A percentile compares a stretch with the other conserved stretches of the same genome.
phyloP scores from a whole-genome alignment of 441 rosid genomes.

The Iberis amara region DNA sequence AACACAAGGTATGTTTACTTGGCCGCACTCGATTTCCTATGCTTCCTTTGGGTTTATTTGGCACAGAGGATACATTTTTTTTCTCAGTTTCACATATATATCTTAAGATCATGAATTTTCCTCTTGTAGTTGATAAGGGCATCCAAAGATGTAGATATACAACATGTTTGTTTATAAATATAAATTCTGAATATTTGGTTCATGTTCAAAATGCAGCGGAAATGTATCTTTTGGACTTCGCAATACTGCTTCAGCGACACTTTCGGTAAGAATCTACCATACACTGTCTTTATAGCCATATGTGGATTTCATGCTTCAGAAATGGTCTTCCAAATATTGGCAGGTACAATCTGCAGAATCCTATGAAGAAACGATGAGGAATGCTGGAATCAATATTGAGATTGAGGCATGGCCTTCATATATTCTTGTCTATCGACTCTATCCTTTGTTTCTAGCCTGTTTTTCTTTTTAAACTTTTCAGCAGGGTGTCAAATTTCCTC shows the following conservation, averaged over 20 bases:
- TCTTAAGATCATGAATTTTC: neutral
- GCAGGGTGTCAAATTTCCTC: slow-evolving; percentile 10
- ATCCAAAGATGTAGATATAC: slow-evolving; percentile 6
- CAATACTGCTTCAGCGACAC: slow-evolving; percentile 66
- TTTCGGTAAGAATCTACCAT: slow-evolving; percentile 44
- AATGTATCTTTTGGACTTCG: slow-evolving; percentile 80
- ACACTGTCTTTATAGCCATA: slow-evolving; percentile 16
- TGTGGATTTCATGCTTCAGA: slow-evolving; percentile 13
- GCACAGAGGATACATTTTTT: too few species aligned
- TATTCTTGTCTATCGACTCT: slow-evolving; percentile 18
- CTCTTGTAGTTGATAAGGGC: neutral
- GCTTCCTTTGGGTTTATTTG: neutral
- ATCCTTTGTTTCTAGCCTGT: slow-evolving; percentile 2
- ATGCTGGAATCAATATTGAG: slow-evolving; percentile 69
- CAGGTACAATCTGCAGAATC: slow-evolving; percentile 84
- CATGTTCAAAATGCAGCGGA: slow-evolving; percentile 54
- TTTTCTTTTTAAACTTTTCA: slow-evolving; percentile 6
- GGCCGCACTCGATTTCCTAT: slow-evolving; percentile 18
- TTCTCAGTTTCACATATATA: neutral
- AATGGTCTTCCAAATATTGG: slow-evolving; percentile 23
- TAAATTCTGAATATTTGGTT: slow-evolving; percentile 6
- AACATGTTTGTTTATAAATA: slow-evolving; percentile 1
- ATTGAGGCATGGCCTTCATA: slow-evolving; percentile 54
- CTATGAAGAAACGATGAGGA: slow-evolving; percentile 54
- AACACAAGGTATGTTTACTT: slow-evolving; percentile 55